Evolutionary conservation across 2,329 filamentous ascomycete species (phyloP).

Genomic region (Sarocladium kiliense): DNA sequence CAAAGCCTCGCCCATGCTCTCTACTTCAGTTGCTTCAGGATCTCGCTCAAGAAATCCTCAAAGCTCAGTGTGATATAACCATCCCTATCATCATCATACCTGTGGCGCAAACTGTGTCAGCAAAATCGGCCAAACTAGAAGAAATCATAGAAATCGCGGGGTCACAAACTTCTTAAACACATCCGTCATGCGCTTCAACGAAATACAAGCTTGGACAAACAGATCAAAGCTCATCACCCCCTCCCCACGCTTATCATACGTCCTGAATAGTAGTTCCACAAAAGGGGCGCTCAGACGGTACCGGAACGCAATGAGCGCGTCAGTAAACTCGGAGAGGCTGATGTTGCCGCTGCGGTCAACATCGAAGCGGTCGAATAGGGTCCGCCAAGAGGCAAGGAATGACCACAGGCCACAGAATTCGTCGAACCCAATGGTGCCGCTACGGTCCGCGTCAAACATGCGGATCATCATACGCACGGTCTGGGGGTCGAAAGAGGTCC

Average conservation of each 20-base stretch:
- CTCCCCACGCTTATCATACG: conserved; percentile 73
- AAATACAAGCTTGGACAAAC: conserved; percentile 97
- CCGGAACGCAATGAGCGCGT: conserved; percentile 87
- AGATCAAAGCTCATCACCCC: conserved; percentile 86
- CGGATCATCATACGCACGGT: conserved; percentile 99
- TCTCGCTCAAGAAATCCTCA: conserved; percentile 72
- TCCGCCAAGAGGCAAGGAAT: conserved; percentile 90
- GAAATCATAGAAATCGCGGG: background rate
- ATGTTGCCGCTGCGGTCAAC: conserved; percentile 83
- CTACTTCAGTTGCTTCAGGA: conserved; percentile 55
- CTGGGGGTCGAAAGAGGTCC: conserved; percentile 85
- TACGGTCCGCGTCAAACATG: conserved; percentile 95
- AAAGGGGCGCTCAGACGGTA: conserved; percentile 85
- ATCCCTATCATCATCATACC: conserved; percentile 93
- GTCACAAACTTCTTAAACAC: conserved; percentile 74
- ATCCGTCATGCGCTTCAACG: conserved; percentile 95
- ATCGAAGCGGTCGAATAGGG: conserved; percentile 93
- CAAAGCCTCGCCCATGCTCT: background rate
- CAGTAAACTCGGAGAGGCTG: conserved; percentile 77
- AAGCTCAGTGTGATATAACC: conserved; percentile 84
- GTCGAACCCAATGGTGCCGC: conserved; percentile 84
- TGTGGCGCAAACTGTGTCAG: no score
- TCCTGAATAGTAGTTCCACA: conserved; percentile 77
- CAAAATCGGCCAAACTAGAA: no score
- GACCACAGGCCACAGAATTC: conserved; percentile 97